Evolutionary conservation across 768 basidiomycete species (phyloP).

Genomic region (Pulveroboletus sp.): DNA sequence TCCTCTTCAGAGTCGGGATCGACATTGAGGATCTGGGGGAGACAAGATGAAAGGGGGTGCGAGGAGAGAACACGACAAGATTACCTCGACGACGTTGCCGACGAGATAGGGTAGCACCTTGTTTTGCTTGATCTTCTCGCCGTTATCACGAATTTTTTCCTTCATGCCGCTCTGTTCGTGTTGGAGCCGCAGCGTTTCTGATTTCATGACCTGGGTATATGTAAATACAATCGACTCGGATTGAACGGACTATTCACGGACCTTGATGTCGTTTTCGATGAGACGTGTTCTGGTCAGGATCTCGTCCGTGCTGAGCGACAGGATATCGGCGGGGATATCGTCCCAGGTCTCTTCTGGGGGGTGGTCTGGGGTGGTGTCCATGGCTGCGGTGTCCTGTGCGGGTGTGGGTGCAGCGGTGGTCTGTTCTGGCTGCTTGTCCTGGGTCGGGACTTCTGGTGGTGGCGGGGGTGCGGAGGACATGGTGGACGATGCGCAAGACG

Average conservation of each 20-base stretch:
- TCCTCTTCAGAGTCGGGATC: slow-evolving; percentile 93
- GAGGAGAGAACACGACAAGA: background rate
- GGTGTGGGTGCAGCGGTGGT: slow-evolving; percentile 28
- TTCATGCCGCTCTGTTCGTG: slow-evolving; percentile 97
- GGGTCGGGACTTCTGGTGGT: slow-evolving; percentile 38
- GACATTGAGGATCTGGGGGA: slow-evolving; percentile 80
- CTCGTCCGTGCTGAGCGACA: slow-evolving; percentile 76
- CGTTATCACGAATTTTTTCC: slow-evolving; percentile 97
- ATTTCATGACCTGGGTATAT: slow-evolving; percentile 84
- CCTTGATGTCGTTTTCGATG: slow-evolving; percentile 97
- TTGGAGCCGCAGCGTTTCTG: slow-evolving; percentile 85
- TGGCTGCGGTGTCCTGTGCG: slow-evolving; percentile 40
- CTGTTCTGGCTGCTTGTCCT: slow-evolving; percentile 52
- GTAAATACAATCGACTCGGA: background rate
- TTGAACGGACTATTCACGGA: slow-evolving; percentile 27
- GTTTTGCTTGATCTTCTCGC: slow-evolving; percentile 99
- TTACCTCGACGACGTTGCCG: slow-evolving; percentile 94
- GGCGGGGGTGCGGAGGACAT: slow-evolving; percentile 62
- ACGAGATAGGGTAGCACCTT: slow-evolving; percentile 98
- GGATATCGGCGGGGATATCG: slow-evolving; percentile 89
- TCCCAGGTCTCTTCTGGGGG: slow-evolving; percentile 80
- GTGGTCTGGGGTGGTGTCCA: slow-evolving; percentile 76
- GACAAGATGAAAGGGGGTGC: slow-evolving; percentile 5
- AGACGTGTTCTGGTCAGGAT: slow-evolving; percentile 86
- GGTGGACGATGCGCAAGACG: slow-evolving; percentile 14